A percentile compares a stretch with the other conserved stretches of the same genome.
Evolutionary conservation across 805 yeast genomes (phyloP).

Genomic region (Candida sithepensis): DNA sequence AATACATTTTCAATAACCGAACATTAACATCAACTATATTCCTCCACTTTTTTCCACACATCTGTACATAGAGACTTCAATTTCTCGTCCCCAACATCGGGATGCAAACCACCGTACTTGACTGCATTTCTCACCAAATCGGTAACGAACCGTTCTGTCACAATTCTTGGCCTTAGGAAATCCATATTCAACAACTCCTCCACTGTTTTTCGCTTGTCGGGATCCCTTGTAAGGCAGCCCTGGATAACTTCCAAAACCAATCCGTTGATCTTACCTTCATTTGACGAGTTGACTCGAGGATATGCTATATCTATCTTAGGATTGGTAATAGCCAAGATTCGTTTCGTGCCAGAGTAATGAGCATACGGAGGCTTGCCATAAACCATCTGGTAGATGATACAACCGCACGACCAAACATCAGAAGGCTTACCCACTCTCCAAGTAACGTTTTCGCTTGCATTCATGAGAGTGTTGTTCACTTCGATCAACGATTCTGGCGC

Average conservation of each 20-base stretch:
- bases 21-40: slow-evolving; percentile 25
- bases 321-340: slow-evolving; percentile 81
- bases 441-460: slow-evolving; percentile 32
- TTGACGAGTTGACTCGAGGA: slow-evolving; percentile 38
- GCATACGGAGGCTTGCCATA: slow-evolving; percentile 94
- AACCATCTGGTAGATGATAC: slow-evolving; percentile 91
- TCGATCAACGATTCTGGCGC: slow-evolving; percentile 92
- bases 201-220: slow-evolving; percentile 61
- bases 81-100: slow-evolving; percentile 32
- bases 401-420: slow-evolving; percentile 98
- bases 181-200: slow-evolving; percentile 56
- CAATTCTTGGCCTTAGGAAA: slow-evolving; percentile 72
- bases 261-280: slow-evolving; percentile 21
- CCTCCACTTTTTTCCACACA: slow-evolving; percentile 53
- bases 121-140: slow-evolving; percentile 77
- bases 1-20: neutral
- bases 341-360: slow-evolving; percentile 65
- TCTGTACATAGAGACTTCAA: slow-evolving; percentile 46
- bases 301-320: slow-evolving; percentile 70
- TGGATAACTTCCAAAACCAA: slow-evolving; percentile 64
- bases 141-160: slow-evolving; percentile 60
- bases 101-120: slow-evolving; percentile 56
- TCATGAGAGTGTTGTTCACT: slow-evolving; percentile 33
- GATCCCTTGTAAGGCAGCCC: slow-evolving; percentile 69
- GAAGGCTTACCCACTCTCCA: slow-evolving; percentile 92